Evolutionary conservation across 2,329 filamentous ascomycete genomes (phyloP), one percentile per base, ranked within the genome.

Genomic region (Beauveria asiatica): DNA sequence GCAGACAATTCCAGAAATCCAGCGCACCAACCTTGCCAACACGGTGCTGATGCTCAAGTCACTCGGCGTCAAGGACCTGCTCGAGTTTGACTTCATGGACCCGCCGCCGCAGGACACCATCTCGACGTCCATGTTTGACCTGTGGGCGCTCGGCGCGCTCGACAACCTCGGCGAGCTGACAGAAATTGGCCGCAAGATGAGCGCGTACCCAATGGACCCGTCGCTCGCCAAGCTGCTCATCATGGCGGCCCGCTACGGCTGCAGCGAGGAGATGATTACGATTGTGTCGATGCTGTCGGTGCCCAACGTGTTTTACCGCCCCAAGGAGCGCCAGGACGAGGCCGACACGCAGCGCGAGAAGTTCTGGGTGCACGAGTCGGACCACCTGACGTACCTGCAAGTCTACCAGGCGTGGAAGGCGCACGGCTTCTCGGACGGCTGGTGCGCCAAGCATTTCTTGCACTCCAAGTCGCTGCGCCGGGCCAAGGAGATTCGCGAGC

Each of bases 11-110:
- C 94, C 94, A 0, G 94, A 99, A 70, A 97, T 99, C 46, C 94
- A 99, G 74, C 84, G 94, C 19, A 99, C 94, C 0, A 99, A 97
- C 67, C 83, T 99, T 2, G 88, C 91, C 68, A 97, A 97, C 67
- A 97, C 92, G 0, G 93, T 99, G 3, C 80, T 99, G 16, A 83
- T 99, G 53, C 81, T 99, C 51, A 99, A 99, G 70, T 96, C 91
- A 0, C 82, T 99, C 0, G 94, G 94, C 0, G 93, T 99, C 19
- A 93, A 90, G 69, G 92, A 99, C 66, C 79, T 99, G 10, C 76
- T 99, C 1, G 93, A 99, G 72, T 99, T 99, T 69, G 92, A 97
- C 72, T 99, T 99, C 68, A 97, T 99, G 93, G 94, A 99, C 66
- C 94, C 94, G 1, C 94, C 94, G 7, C 94, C 94, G 0, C 94